Evolutionary conservation across 176 grass and related monocot species (phyloP).

Genomic region (Hordeum marinum): DNA sequence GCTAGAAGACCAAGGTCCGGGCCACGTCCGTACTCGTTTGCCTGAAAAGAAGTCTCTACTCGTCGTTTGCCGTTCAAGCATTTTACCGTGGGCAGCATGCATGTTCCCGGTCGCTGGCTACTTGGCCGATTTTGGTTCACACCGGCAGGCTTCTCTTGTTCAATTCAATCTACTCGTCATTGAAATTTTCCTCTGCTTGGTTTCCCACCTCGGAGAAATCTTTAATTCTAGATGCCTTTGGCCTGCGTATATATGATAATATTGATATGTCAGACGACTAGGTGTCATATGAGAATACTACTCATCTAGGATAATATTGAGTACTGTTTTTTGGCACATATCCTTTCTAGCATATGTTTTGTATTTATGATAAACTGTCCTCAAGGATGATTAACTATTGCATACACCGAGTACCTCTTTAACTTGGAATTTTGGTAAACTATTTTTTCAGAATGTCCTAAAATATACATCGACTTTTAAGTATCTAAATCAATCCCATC

Average conservation of each 20-base stretch:
- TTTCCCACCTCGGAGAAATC: neutral
- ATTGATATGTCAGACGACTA: neutral
- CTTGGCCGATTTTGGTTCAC: neutral
- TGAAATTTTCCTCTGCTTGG: neutral
- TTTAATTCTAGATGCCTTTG: neutral
- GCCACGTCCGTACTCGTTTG: constrained; percentile 34
- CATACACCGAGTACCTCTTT: neutral
- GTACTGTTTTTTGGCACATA: too few relatives aligned
- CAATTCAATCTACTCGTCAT: neutral
- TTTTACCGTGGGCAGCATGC: neutral
- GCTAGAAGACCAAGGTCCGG: neutral
- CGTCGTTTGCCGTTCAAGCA: constrained; percentile 36
- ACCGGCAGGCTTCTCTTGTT: neutral
- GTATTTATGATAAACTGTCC: neutral
- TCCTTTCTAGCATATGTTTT: neutral
- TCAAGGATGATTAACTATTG: neutral
- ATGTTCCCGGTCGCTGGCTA: neutral
- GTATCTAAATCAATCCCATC: too few relatives aligned
- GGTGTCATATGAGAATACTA: neutral
- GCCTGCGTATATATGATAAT: neutral
- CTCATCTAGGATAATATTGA: too few relatives aligned
- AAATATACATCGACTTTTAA: too few relatives aligned
- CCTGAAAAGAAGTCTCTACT: constrained; percentile 20
- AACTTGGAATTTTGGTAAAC: neutral
- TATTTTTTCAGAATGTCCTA: neutral